phyloP scores from a whole-genome alignment of 176 grass and related monocot genomes.

The Rhynchospora breviuscula region DNA sequence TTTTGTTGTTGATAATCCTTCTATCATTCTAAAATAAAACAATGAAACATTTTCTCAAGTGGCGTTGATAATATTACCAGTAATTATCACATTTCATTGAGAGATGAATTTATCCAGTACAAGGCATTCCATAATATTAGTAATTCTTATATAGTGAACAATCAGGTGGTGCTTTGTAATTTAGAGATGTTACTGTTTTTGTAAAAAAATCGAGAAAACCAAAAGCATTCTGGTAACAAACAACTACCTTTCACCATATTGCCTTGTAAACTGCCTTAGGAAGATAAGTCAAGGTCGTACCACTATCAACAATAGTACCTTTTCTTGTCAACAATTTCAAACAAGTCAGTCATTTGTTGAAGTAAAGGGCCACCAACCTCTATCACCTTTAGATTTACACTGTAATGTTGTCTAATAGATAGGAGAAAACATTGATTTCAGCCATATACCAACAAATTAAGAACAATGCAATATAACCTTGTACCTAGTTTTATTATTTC shows the following conservation, averaged over 20 bases:
- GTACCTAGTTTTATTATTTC: too few species aligned
- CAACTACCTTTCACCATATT: constrained; percentile 43
- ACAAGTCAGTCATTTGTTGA: constrained; percentile 47
- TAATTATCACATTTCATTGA: too few species aligned
- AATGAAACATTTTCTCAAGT: neutral
- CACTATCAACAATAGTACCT: constrained; percentile 92
- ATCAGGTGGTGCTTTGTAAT: neutral
- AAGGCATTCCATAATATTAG: neutral
- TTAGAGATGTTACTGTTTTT: neutral
- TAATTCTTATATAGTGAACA: neutral
- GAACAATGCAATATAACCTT: neutral
- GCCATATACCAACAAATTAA: neutral
- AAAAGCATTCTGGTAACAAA: neutral
- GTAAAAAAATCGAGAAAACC: neutral
- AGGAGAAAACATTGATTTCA: neutral
- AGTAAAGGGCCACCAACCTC: constrained; percentile 55
- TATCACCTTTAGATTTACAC: constrained; percentile 74
- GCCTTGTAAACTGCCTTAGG: constrained; percentile 51
- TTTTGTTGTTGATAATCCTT: neutral
- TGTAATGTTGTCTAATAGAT: constrained; percentile 71
- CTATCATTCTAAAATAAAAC: neutral
- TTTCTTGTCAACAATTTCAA: constrained; percentile 33
- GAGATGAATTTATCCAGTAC: too few species aligned
- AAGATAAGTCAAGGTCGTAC: constrained; percentile 88
- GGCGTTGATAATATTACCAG: neutral